These are phyloP conservation scores for Allomyces macrogynus DNA, from an alignment of 192 early-diverging fungal species.

Conservation along the genomic window DNA sequence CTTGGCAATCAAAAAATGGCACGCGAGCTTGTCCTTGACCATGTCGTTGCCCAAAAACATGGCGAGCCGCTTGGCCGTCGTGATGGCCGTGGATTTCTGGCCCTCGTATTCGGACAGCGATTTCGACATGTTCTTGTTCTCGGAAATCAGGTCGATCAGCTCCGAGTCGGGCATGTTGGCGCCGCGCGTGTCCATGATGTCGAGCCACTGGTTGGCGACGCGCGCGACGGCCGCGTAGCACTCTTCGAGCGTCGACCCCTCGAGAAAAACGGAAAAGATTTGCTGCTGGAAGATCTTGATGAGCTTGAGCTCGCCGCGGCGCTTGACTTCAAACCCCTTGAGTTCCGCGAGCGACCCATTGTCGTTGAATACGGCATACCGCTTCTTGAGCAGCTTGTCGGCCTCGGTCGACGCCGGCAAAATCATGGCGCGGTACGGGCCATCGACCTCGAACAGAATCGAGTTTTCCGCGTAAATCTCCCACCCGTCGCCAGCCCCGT, in stretches of 20 bases:
- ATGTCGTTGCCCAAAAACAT: conserved; percentile 96
- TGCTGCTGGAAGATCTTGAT: conserved; percentile 95
- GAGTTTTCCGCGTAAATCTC: conserved; percentile 62
- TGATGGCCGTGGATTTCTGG: conserved; percentile 89
- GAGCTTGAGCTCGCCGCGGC: conserved; percentile 91
- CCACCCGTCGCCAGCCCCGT: neutral
- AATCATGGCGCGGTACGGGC: conserved; percentile 96
- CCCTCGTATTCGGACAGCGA: conserved; percentile 77
- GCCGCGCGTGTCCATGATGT: conserved; percentile 72
- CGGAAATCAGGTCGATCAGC: conserved; percentile 88
- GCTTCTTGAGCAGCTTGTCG: conserved; percentile 91
- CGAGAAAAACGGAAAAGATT: conserved; percentile 82
- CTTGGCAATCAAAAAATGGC: conserved; percentile 81
- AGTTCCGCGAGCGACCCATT: conserved; percentile 87
- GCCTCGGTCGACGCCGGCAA: conserved; percentile 84
- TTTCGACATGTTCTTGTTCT: conserved; percentile 93
- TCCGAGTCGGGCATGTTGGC: conserved; percentile 61
- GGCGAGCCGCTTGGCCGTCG: conserved; percentile 77
- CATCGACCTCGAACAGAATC: conserved; percentile 98
- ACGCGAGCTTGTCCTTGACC: conserved; percentile 92
- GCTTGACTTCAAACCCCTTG: conserved; percentile 97
- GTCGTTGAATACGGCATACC: conserved; percentile 94
- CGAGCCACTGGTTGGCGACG: conserved; percentile 88
- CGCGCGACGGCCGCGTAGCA: conserved; percentile 76
- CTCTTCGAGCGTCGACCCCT: conserved; percentile 60